A percentile compares a stretch with the other conserved stretches of the same genome.
These are phyloP conservation scores for Colletotrichum sp. DNA, from an alignment of 2,329 filamentous ascomycete genomes.

Conservation along the genomic window DNA sequence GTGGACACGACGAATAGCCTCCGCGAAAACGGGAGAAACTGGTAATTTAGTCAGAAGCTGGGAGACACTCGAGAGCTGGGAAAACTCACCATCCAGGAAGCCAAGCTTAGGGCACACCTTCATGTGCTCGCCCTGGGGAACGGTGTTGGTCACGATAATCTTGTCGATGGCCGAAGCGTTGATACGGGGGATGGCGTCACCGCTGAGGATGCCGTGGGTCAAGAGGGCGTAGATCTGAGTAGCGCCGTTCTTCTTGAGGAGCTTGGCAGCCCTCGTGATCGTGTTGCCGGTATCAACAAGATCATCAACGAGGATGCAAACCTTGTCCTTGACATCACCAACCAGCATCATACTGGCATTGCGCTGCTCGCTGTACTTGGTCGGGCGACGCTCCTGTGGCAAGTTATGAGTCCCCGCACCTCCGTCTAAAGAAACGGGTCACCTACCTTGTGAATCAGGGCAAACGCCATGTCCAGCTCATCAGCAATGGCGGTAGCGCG, in stretches of 20 bases:
- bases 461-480: conserved; percentile 91
- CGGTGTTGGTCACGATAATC: conserved; percentile 93
- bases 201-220: conserved; percentile 93
- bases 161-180: conserved; percentile 93
- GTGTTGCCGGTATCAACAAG: conserved; percentile 96
- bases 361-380: conserved; percentile 84
- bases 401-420: neutral
- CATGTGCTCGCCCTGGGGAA: conserved; percentile 84
- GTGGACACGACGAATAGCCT: conserved; percentile 94
- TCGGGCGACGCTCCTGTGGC: conserved; percentile 81
- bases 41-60: neutral
- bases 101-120: conserved; percentile 85
- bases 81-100: conserved; percentile 70
- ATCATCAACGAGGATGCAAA: conserved; percentile 92
- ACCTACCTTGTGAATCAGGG: conserved; percentile 93
- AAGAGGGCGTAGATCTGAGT: conserved; percentile 88
- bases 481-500: conserved; percentile 95
- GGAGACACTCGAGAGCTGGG: neutral
- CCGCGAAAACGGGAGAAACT: conserved; percentile 86
- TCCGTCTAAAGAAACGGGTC: neutral
- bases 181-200: conserved; percentile 92
- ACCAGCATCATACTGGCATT: conserved; percentile 97
- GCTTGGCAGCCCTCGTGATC: conserved; percentile 92
- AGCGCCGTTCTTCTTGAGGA: conserved; percentile 97
- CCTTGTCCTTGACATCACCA: conserved; percentile 79